Percentiles rank a stretch among this genome's conserved stretches.
phyloP scores from a whole-genome alignment of 176 grass and related monocot species.

The Pharus latifolius region DNA sequence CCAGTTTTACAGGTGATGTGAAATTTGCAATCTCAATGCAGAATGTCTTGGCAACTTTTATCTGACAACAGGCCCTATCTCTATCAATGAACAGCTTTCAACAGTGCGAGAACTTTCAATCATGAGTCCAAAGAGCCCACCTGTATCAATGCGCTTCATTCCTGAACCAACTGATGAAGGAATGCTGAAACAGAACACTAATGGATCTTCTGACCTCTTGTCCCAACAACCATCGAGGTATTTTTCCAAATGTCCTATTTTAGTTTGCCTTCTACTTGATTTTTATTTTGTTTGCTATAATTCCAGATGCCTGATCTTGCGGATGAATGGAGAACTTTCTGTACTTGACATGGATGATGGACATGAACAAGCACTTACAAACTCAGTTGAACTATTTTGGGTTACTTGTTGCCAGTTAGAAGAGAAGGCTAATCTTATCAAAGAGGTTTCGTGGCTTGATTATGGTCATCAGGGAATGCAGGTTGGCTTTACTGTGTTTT shows the following conservation, averaged over 20 bases:
- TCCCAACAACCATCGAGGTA: constrained; percentile 89
- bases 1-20: constrained; percentile 75
- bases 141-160: constrained; percentile 91
- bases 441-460: constrained; percentile 99
- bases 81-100: constrained; percentile 54
- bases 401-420: constrained; percentile 80
- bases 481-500: constrained; percentile 40
- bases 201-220: constrained; percentile 36
- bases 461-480: constrained; percentile 98
- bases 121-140: constrained; percentile 89
- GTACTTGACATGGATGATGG: constrained; percentile 95
- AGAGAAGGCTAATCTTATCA: constrained; percentile 86
- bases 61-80: not conserved
- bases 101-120: constrained; percentile 97
- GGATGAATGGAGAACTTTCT: constrained; percentile 91
- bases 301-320: constrained; percentile 86
- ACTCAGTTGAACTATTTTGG: constrained; percentile 93
- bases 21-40: not conserved
- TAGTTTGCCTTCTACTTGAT: not conserved
- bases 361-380: constrained; percentile 78
- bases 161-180: constrained; percentile 48
- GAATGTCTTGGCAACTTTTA: constrained; percentile 1
- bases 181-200: constrained; percentile 23
- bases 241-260: constrained; percentile 11
- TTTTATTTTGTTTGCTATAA: constrained; percentile 29